phyloP scores from a whole-genome alignment of 305 asterid genomes.

The Vinca major region DNA sequence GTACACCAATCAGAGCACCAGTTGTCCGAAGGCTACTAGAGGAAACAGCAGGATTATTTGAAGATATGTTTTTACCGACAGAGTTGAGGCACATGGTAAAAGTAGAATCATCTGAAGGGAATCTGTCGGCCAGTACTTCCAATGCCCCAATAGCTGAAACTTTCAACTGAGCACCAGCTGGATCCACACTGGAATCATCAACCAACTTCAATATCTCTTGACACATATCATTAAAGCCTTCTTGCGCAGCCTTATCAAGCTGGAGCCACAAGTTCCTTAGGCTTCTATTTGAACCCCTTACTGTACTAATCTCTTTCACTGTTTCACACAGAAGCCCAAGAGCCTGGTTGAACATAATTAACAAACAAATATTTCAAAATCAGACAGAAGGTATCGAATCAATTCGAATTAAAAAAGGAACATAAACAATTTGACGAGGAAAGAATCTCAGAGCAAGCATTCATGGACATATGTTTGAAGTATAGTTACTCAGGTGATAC shows the following conservation, averaged over 20 bases:
- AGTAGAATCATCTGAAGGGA: conserved; percentile 52
- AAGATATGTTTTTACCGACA: conserved; percentile 49
- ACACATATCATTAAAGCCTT: conserved; percentile 44
- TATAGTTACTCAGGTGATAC: not conserved
- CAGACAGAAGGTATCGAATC: not conserved
- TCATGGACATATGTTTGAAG: not conserved
- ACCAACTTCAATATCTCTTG: conserved; percentile 46
- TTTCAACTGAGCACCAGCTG: conserved; percentile 45
- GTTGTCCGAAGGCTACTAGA: conserved; percentile 64
- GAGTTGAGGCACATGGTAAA: conserved; percentile 61
- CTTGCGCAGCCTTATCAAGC: conserved; percentile 40
- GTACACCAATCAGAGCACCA: conserved; percentile 66
- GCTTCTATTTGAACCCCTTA: conserved; percentile 32
- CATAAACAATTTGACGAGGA: not conserved
- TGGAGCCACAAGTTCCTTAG: conserved; percentile 52
- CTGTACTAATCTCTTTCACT: conserved; percentile 50
- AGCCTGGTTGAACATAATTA: conserved; percentile 42
- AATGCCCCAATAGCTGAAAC: conserved; percentile 61
- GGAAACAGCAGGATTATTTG: conserved; percentile 51
- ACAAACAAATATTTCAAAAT: conserved; percentile 1
- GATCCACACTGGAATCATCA: conserved; percentile 38
- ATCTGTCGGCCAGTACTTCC: conserved; percentile 53
- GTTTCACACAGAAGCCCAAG: conserved; percentile 69
- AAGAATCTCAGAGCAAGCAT: not conserved
- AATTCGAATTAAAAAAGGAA: not conserved